Conservation (phyloP, 495 filamentous ascomycete species). For the Pseudotulostoma volvatum region DNA sequence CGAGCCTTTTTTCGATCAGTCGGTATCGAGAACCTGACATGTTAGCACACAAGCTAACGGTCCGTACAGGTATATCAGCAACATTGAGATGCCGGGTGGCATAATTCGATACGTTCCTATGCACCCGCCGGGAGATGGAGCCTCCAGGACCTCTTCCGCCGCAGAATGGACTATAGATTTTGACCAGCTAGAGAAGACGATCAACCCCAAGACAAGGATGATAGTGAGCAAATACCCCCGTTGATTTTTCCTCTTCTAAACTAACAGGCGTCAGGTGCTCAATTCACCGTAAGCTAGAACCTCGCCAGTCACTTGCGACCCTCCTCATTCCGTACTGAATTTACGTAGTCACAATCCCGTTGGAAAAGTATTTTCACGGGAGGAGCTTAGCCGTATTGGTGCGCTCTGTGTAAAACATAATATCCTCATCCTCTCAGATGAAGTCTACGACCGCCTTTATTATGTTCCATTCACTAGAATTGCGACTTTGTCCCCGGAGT, state of each 20-base stretch:
- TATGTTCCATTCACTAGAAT: constrained; percentile 90
- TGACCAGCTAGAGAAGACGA: constrained; percentile 62
- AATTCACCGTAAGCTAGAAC: constrained; percentile 24
- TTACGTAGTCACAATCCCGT: constrained; percentile 78
- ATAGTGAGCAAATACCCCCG: constrained; percentile 66
- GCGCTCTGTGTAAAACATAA: constrained; percentile 84
- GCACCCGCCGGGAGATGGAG: constrained; percentile 76
- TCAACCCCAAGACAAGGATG: constrained; percentile 83
- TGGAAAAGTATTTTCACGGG: constrained; percentile 77
- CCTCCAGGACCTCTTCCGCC: constrained; percentile 60
- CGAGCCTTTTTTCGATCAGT: constrained; percentile 98
- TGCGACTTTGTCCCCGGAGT: constrained; percentile 72
- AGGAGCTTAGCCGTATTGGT: constrained; percentile 74
- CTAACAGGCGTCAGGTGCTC: constrained; percentile 20
- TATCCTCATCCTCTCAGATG: constrained; percentile 89
- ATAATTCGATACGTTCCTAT: constrained; percentile 87
- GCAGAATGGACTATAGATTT: constrained; percentile 82
- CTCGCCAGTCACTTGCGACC: too few species aligned
- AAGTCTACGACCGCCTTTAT: constrained; percentile 90
- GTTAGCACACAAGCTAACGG: constrained; percentile 1
- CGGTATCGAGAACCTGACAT: constrained; percentile 12
- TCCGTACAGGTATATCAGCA: constrained; percentile 60
- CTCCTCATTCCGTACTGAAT: too few species aligned
- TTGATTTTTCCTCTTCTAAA: constrained; percentile 10
- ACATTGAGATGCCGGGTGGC: constrained; percentile 95